Evolutionary conservation across 768 basidiomycete genomes (phyloP), one percentile per base, ranked within the genome.

Genomic region (Amanita molliuscula): DNA sequence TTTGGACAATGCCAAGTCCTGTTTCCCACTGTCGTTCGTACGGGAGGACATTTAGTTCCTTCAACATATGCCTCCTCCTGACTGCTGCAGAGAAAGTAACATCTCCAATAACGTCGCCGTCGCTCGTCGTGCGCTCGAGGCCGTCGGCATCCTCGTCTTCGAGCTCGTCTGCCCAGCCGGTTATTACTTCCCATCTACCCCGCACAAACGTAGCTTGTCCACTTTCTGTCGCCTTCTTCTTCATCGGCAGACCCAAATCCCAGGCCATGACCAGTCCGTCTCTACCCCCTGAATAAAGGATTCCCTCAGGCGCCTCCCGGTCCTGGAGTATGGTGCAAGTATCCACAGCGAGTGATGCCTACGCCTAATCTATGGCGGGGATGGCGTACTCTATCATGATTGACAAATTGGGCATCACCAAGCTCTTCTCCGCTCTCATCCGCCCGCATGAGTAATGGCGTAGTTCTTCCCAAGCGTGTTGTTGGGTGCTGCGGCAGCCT

Each of bases 321-420:
- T 84, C 84, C n/a, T 74, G 61, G 6, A 96, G 74, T 42, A 77
- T 75, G 2, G 93, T 95, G 0, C 88, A 83, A 0, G 78, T 75
- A 65, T 97, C 93, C 18, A 97, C 69, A 0, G 88, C 93, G n/a
- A 97, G 75, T 0, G 88, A 83, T 0, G 87, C 80, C 33, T n/a
- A 93, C 81, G 3, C 90, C 90, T 0, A 97, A 77, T 18, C 91
- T 79, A 66, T 97, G 93, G 28, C 83, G 76, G n/a, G 88, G 86
- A 54, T 87, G 79, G 9, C 65, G 65, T 18, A 18, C 21, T 35
- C 45, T 35, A 31, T 46, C 29, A 9, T 20, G 45, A 28, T 9
- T 20, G 25, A 18, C 47, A 2, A 28, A 26, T 18, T 44, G 23
- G n/a, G 28, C 8, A 16, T 44, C 31, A 20, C 21, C 6, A 2